A percentile compares a stretch with the other conserved stretches of the same genome.
Conservation (phyloP, 2,329 filamentous ascomycete genomes). For the Didymella keratinophila region DNA sequence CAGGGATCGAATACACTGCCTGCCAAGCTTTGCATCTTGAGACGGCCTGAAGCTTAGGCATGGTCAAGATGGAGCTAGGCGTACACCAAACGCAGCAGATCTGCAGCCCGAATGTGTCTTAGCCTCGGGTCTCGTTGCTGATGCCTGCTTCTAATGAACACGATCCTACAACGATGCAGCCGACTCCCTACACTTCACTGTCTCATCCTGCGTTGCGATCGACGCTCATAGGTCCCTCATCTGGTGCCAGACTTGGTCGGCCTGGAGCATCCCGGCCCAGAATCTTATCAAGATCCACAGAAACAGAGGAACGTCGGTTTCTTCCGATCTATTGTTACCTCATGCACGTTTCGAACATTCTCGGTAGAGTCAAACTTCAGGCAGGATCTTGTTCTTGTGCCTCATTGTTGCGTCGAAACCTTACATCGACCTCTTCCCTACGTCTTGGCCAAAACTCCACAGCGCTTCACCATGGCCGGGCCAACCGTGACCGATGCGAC, state of each 20-base stretch:
- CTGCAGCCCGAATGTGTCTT: constrained; percentile 6
- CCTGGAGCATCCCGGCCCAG: constrained; percentile 12
- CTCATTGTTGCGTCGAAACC: constrained; percentile 29
- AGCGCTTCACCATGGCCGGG: constrained; percentile 30
- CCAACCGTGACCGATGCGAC: constrained; percentile 16
- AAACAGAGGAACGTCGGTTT: constrained; percentile 31
- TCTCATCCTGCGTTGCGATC: constrained; percentile 21
- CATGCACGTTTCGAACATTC: constrained; percentile 36
- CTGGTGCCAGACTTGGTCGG: constrained; percentile 12
- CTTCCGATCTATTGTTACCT: constrained; percentile 31
- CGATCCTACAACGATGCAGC: constrained; percentile 1
- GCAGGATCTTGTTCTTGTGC: constrained; percentile 24
- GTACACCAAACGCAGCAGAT: constrained; percentile 5
- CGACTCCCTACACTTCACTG: constrained; percentile 20
- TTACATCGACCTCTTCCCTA: constrained; percentile 25
- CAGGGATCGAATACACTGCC: constrained; percentile 27
- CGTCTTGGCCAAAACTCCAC: constrained; percentile 44
- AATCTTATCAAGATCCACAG: constrained; percentile 22
- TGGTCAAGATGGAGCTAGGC: constrained; percentile 15
- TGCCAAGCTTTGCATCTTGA: constrained; percentile 37
- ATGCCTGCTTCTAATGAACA: constrained; percentile 11
- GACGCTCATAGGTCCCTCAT: constrained; percentile 16
- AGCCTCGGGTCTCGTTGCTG: constrained; percentile 4
- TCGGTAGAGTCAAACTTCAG: constrained; percentile 16
- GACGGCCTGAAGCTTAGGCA: constrained; percentile 34